These are phyloP conservation scores for Jacaranda copaia DNA, from an alignment of 257 asterid species.

Conservation along the genomic window DNA sequence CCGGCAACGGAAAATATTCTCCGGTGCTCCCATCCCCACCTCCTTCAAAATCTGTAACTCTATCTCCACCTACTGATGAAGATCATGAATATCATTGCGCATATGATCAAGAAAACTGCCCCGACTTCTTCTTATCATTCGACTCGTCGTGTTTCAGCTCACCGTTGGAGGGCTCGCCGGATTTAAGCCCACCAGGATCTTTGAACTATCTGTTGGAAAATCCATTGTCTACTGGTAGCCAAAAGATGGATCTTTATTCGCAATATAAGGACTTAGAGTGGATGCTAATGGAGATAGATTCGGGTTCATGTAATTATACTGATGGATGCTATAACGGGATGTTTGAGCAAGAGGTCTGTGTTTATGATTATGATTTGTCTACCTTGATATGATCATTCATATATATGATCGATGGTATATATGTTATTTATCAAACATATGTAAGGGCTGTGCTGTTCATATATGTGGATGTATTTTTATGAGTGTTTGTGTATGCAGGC, in stretches of 20 bases:
- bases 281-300: conserved; percentile 56
- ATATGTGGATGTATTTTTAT: not conserved
- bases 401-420: not conserved
- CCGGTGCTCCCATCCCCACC: conserved; percentile 33
- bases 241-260: conserved; percentile 29
- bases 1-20: conserved; percentile 44
- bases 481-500: not conserved
- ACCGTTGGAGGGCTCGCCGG: conserved; percentile 47
- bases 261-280: conserved; percentile 55
- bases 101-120: conserved; percentile 31
- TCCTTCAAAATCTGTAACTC: not conserved
- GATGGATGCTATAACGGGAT: conserved; percentile 12
- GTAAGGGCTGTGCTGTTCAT: not conserved
- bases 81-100: not conserved
- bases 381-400: conserved; percentile 31
- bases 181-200: conserved; percentile 31
- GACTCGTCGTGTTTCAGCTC: conserved; percentile 50
- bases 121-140: conserved; percentile 27
- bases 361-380: conserved; percentile 56
- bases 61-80: conserved; percentile 36
- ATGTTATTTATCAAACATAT: too few species aligned
- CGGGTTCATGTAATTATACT: conserved; percentile 27
- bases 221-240: conserved; percentile 27
- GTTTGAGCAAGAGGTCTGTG: conserved; percentile 51
- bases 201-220: conserved; percentile 37